These are phyloP conservation scores for Eragrostis curvula DNA, from an alignment of 176 grass and related monocot species.

Conservation along the genomic window DNA sequence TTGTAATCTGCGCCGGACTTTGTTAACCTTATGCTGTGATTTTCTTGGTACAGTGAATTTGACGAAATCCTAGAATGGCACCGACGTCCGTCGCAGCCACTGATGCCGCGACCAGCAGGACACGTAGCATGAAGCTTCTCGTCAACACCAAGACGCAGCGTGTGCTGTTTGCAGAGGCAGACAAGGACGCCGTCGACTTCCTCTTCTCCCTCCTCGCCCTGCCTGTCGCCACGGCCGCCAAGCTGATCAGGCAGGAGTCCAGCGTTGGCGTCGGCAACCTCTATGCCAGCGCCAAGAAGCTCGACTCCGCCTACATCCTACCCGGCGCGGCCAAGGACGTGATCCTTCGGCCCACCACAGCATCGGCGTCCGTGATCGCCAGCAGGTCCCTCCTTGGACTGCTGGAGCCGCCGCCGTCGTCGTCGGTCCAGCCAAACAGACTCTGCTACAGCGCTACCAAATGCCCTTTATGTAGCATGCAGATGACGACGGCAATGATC, in stretches of 20 bases:
- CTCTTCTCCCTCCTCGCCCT: conserved; percentile 34
- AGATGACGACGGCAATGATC: background rate
- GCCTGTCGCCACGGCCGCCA: background rate
- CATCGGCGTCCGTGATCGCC: background rate
- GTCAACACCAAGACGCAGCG: background rate
- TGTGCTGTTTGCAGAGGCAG: conserved; percentile 30
- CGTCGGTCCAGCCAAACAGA: background rate
- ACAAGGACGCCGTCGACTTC: conserved; percentile 30
- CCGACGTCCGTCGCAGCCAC: no score
- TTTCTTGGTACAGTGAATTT: no score
- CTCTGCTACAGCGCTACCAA: background rate
- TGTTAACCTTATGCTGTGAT: no score
- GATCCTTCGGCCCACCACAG: conserved; percentile 18
- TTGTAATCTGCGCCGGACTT: no score
- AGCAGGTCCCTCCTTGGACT: background rate
- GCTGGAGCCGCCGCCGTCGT: background rate
- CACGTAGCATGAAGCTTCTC: conserved; percentile 6
- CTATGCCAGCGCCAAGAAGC: conserved; percentile 16
- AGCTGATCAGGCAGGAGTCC: background rate
- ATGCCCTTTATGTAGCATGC: background rate
- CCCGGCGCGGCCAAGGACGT: background rate
- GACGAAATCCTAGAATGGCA: no score
- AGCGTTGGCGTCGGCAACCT: conserved; percentile 13
- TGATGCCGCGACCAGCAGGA: background rate
- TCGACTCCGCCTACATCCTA: background rate